These are phyloP conservation scores for Irineochytrium annulatum DNA, from an alignment of 192 early-diverging fungal species.

Conservation along the genomic window DNA sequence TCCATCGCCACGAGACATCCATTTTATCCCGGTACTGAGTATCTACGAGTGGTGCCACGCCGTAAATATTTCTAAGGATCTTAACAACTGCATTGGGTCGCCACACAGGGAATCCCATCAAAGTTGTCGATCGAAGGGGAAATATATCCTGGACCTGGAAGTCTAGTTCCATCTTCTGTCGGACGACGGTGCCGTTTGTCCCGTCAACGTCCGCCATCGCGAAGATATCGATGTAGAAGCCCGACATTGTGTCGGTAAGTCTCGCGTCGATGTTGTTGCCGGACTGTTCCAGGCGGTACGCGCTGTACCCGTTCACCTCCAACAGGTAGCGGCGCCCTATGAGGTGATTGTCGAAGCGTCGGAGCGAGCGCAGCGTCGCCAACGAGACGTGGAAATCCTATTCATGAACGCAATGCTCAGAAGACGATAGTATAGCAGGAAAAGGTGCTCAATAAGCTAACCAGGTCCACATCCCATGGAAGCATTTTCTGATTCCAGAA, in stretches of 20 bases:
- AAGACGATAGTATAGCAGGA: too few species aligned
- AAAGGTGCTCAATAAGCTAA: neutral
- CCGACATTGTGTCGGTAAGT: neutral
- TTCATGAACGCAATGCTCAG: too few species aligned
- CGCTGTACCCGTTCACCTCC: neutral
- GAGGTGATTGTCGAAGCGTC: neutral
- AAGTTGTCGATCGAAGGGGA: neutral
- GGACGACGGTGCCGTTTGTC: neutral
- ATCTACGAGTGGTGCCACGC: too few species aligned
- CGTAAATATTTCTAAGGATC: too few species aligned
- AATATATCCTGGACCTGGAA: neutral
- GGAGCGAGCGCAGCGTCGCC: neutral
- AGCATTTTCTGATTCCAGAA: conserved; percentile 17
- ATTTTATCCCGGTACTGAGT: too few species aligned
- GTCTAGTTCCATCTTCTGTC: neutral
- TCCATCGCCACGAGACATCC: too few species aligned
- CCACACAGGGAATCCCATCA: neutral
- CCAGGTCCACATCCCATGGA: conserved; percentile 21
- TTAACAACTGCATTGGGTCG: conserved; percentile 5
- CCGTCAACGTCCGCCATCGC: neutral
- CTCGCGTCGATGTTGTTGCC: neutral
- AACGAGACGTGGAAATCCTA: neutral
- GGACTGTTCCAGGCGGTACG: neutral
- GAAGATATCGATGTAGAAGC: neutral
- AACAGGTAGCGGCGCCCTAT: neutral